Base-by-base conservation (phyloP, 129 eudicot species). In the Pseudognaphalium luteoalbum region DNA sequence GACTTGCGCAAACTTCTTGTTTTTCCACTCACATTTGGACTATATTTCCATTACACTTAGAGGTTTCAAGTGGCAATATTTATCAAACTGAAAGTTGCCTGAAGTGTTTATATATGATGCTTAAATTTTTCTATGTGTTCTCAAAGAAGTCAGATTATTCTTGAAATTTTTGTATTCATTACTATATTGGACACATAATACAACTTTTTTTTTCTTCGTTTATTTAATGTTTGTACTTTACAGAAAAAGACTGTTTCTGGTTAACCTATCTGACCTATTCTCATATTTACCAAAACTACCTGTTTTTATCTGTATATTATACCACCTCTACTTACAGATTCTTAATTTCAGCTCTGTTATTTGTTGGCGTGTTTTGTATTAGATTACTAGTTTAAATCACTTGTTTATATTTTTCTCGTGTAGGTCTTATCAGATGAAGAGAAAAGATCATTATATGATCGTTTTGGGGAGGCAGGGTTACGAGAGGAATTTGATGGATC, bases 381-480 rank as follows among this genome's bases (percentile, higher is more conserved):
- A 5, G 29, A 29, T 34, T 73, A 39, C 42, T 42, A 47, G 25
- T 61, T 42, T 21, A 19, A 76, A 70, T 41, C 72, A 42, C 28
- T 66, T 74, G 15, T 59, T 21, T 67, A 29, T 28, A 4, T n/a
- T 64, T 6, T 66, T 35, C 10, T 14, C 52, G 35, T 84, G 50
- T 86, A 94, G 98, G 90, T 94, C 73, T 78, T 94, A 76, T 87
- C 98, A 54, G 93, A 88, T 78, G 78, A 82, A 77, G 96, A 94
- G 87, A 94, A 89, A 83, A 87, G 98, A 82, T 89, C 96, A 67
- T 39, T 87, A 70, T 94, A 88, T 86, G 98, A 94, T 80, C 93
- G 83, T 33, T 93, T 75, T 84, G 98, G 98, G 47, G 97, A 93
- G 78, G 98, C 87, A 82, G 98, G 97, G 78, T 75, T 94, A 62